Base-by-base conservation (phyloP, 495 filamentous ascomycete species). In the Xanthoparmelia taractica region DNA sequence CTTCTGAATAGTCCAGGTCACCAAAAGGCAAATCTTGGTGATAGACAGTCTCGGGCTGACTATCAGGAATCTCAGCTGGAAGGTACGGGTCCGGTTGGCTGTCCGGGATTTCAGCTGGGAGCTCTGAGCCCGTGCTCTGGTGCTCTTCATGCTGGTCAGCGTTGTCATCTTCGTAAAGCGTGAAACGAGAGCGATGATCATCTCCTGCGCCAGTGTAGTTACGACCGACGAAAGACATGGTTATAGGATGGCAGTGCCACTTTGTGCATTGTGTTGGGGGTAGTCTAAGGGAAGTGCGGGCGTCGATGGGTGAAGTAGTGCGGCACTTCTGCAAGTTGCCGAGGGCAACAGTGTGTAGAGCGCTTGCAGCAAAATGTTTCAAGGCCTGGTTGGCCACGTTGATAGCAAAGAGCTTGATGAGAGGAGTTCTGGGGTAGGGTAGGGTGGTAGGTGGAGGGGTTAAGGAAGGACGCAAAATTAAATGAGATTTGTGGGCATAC, bases 81-180 rank as follows among this genome's bases (percentile, higher is more conserved):
- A 31, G 29, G 15, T 23, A 41, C 25, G 60, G 25, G 23, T 57
- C 52, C 4, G 36, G 37, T 23, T 63, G 60, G 52, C 60, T 63
- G 36, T 63, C 52, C 20, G 60, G 50, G 27, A 57, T 47, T 23
- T 63, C 60, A 45, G 52, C 52, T 15, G 60, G 60, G 23, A 57
- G 52, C 15, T 63, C n/a, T 34, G 48, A 25, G 50, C 29, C 31
- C 25, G 33, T 41, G 29, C 38, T 55, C 60, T 55, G 60, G 37
- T 40, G n/a, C 60, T 63, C 60, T 63, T 57, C 25, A 57, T 45
- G 18, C 27, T 33, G 37, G 50, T 63, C 52, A 63, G 60, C 60
- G 38, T 55, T n/a, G 27, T 62, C 27, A 43, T 62, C 38, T 34
- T 37, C 29, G 38, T 41, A 18, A 27, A 25, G 2, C 4, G 38